These are phyloP conservation scores for Nannochloris sp. DNA, from an alignment of 139 green algal genomes.

Conservation along the genomic window DNA sequence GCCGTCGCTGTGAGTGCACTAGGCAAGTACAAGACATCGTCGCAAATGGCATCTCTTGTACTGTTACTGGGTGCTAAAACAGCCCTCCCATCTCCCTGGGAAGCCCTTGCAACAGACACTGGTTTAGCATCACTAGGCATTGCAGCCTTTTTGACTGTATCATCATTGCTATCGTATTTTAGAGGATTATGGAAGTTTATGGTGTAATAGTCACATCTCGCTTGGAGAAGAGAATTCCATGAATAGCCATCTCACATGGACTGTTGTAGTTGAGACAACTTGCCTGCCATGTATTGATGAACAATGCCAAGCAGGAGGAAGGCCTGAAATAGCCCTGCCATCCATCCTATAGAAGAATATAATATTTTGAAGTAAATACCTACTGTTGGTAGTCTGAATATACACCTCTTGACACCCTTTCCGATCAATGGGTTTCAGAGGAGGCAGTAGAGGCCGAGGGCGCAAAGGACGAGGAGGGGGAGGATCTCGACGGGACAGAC, in stretches of 20 bases:
- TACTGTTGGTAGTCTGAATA: no score
- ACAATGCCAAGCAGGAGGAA: no score
- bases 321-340: no score
- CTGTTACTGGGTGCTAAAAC: slow-evolving; percentile 34
- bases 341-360: no score
- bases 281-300: no score
- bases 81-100: not conserved
- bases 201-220: not conserved
- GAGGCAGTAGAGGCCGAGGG: not conserved
- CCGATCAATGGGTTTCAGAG: no score
- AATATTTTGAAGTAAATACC: no score
- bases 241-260: no score
- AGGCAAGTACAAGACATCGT: slow-evolving; percentile 88
- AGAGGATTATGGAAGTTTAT: slow-evolving; percentile 30
- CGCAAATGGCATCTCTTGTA: slow-evolving; percentile 58
- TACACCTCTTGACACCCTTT: no score
- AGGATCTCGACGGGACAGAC: not conserved
- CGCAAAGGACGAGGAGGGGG: not conserved
- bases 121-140: slow-evolving; percentile 55
- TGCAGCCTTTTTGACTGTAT: slow-evolving; percentile 57
- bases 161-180: slow-evolving; percentile 29
- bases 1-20: slow-evolving; percentile 71
- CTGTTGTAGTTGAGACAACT: no score
- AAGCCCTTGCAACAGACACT: slow-evolving; percentile 10
- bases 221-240: not conserved